Evolutionary conservation across 169 alveolate species (phyloP).

Genomic region (Eimeria maxima): DNA sequence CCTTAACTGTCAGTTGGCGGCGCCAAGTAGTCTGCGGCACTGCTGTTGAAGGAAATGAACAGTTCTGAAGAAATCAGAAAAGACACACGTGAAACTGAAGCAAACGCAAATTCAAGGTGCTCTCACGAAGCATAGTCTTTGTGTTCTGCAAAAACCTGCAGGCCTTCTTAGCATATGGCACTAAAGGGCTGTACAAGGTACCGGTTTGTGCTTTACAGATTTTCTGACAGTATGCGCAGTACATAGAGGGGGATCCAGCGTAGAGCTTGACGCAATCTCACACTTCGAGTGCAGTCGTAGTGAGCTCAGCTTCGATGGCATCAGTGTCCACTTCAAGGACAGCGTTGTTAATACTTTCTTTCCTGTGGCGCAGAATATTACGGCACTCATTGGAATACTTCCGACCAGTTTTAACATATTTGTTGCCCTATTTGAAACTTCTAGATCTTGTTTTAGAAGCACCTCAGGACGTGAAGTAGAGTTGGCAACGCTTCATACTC

Average conservation of each 20-base stretch:
- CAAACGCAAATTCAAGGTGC: background rate
- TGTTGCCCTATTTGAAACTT: background rate
- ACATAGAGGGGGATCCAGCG: background rate
- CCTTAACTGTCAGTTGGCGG: background rate
- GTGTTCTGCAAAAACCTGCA: background rate
- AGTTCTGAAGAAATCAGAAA: conserved; percentile 28
- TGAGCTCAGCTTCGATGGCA: conserved; percentile 70
- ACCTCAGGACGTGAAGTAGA: conserved; percentile 60
- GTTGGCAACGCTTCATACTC: conserved; percentile 67
- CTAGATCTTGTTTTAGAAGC: background rate
- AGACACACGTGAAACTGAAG: background rate
- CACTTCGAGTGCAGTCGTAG: conserved; percentile 30
- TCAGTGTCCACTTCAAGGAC: conserved; percentile 74
- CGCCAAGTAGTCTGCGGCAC: background rate
- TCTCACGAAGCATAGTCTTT: background rate
- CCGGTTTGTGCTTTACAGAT: background rate
- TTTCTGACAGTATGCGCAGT: background rate
- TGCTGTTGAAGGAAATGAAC: background rate
- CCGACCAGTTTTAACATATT: background rate
- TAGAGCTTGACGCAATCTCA: background rate
- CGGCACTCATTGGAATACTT: background rate
- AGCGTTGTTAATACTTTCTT: conserved; percentile 79
- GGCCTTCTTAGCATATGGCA: background rate
- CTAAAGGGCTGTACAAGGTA: background rate
- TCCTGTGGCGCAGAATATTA: conserved; percentile 3